Evolutionary conservation across 148 eudicot genomes (phyloP), one percentile per base, ranked within the genome.

Genomic region (Limonium bicolor): DNA sequence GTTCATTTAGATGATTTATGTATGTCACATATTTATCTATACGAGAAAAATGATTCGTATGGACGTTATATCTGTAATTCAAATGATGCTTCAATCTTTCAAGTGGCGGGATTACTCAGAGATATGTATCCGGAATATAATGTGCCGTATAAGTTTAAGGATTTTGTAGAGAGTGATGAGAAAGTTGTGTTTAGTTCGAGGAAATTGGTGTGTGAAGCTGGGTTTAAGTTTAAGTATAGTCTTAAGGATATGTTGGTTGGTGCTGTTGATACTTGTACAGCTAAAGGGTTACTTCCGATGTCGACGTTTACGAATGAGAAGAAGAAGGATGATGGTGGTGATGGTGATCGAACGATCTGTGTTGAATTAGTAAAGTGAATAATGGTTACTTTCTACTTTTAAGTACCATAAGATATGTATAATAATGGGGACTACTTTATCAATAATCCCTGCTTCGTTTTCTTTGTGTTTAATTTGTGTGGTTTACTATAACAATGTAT

Each of bases 1-100:
- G 92, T 88, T 54, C 96, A 88, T 59, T 39, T 82, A 36, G 96
- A 88, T 43, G 96, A 88, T 60, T 70, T 88, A 11, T 82, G 94
- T 21, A 85, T 79, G 69, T 61, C 81, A 31, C 94, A 83, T 47
- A 83, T 88, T 45, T 83, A 66, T 76, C 55, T 88, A 54, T 77
- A 61, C 27, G 96, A 87, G 66, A 54, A 74, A 22, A 76, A 77
- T 7, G 52, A 61, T 12, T 84, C 86, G 1, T 46, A 73, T 16
- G 96, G 96, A 4, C 87, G 96, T 44, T 87, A 73, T 65, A 74
- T 87, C 29, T 86, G 94, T 57, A 82, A 90, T 2, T 71, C 90
- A 15, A 63, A 85, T 43, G 83, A 82, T 15, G 94, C 77, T 13
- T 82, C 94, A 51, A 79, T 88, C 21, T 68, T 67, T 19, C 83